Conservation (phyloP, 139 green algal species). For the Chlamydomonas eustigma region DNA sequence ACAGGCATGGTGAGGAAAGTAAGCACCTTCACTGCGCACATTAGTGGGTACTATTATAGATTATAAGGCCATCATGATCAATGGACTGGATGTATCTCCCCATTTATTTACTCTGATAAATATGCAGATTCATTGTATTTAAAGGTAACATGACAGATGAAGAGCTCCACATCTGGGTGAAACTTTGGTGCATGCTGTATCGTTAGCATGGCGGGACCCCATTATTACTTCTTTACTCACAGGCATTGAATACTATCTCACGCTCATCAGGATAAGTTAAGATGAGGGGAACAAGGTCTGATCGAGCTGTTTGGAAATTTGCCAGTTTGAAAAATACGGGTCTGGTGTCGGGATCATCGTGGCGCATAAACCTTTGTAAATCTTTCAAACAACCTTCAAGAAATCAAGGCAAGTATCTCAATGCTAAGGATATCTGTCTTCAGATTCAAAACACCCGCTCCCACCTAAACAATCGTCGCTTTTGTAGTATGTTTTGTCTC, state of each 20-base stretch:
- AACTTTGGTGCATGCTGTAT: too few species aligned
- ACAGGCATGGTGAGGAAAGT: slow-evolving; percentile 88
- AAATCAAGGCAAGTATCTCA: not conserved
- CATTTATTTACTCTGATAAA: too few species aligned
- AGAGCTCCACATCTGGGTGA: too few species aligned
- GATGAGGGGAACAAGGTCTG: slow-evolving; percentile 83
- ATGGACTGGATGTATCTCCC: too few species aligned
- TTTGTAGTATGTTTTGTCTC: slow-evolving; percentile 51
- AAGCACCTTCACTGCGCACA: slow-evolving; percentile 84
- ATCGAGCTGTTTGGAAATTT: slow-evolving; percentile 42
- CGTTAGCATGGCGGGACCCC: too few species aligned
- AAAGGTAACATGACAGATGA: not conserved
- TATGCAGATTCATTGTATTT: not conserved
- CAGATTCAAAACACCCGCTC: not conserved
- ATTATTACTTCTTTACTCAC: slow-evolving; percentile 49
- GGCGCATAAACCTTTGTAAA: slow-evolving; percentile 82
- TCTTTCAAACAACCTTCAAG: slow-evolving; percentile 81
- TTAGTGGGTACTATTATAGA: too few species aligned
- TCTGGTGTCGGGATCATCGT: slow-evolving; percentile 70
- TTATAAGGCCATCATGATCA: too few species aligned
- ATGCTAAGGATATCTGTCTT: not conserved
- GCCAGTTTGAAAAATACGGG: slow-evolving; percentile 77
- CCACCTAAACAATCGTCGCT: slow-evolving; percentile 72
- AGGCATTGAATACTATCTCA: slow-evolving; percentile 71
- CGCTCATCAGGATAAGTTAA: slow-evolving; percentile 66